Base-by-base conservation (phyloP, 2,329 filamentous ascomycete genomes). In the Sordariomycetes sp. region DNA sequence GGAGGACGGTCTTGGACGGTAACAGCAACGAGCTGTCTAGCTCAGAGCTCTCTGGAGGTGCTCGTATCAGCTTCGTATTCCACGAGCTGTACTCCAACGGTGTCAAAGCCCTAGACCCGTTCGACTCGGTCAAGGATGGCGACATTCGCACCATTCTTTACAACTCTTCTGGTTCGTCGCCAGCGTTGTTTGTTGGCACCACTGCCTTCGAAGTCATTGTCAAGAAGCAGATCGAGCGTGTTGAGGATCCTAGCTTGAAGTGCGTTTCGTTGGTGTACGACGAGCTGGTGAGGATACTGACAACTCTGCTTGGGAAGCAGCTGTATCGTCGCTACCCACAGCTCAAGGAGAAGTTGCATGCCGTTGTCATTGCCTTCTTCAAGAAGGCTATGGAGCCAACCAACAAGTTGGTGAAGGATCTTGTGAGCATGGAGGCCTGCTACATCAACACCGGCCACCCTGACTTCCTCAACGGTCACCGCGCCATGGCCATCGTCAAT, bases 381-480 rank as follows among this genome's bases (percentile, higher is more conserved):
- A 96, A 96, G 66, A 94, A 94, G 66, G 81, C 86, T 35, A 94
- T 96, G 85, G 87, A 95, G 35, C 92, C 92, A 6, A 94, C 92
- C 24, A 96, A 95, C 68, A 96, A 96, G 71, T 74, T 98, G 31
- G 92, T 98, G 37, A 79, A 67, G 50, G 92, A 98, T 55, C 72
- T 98, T 26, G 90, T 98, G 18, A 65, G 81, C 8, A 98, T 98
- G 92, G 92, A 98, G 60, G 67, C 88, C 11, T 93, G 86, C 65
- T 98, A 98, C 58, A 83, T 98, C 69, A 98, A 98, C 67, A 98
- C 93, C 20, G 92, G 87, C 8, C 93, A 98, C 57, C 92, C 92
- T 8, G 92, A 98, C 55, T 98, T 98, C 62, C 68, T 98, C 43
- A 96, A 94, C 53, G 92, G 92, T 18, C 90, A 95, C 58, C 80